Base-by-base conservation (phyloP, 2,329 filamentous ascomycete genomes). In the Exophiala phaeomuriformis region DNA sequence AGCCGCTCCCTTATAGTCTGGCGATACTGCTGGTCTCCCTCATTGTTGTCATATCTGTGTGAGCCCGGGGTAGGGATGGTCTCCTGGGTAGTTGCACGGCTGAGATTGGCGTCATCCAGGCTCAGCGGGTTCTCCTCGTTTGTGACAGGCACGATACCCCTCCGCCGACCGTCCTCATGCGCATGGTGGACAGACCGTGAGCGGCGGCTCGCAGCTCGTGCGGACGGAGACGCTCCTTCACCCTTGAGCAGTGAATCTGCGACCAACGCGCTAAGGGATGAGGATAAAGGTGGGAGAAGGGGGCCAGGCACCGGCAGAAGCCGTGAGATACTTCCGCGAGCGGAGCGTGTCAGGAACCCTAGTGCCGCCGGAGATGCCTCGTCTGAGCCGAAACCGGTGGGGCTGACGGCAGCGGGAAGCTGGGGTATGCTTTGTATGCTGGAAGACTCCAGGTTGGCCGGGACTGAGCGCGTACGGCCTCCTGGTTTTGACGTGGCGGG, bases 241-340 rank as follows among this genome's bases (percentile, higher is more conserved):
- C 79, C 78, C 10, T 79, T 76, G n/a, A 81, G 76, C 29, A 85
- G 71, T 27, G 81, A 77, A 58, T 86, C 82, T 5, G 82, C 82
- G 4, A 86, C 80, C 45, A 86, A 78, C 1, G 78, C 82, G 64
- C 75, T 80, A 10, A 86, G 71, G 0, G 77, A 78, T 1, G 76
- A 77, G 1, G 78, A 82, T 1, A 86, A 71, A 0, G 83, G 81
- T 31, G 78, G 77, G 1, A 82, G 75, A 3, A 85, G 68, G 4
- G 80, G 77, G 0, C 79, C 79, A 29, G 59, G 78, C 3, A 80
- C 78, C 6, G 59, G 78, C 3, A 80, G 73, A 36, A 85, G 77
- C 2, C 74, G 75, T 27, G 72, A 47, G 66, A 69, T 47, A 63
- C 66, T 48, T 65, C 64, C 6, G 70, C 71, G 35, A 65, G 69